phyloP scores from a whole-genome alignment of 148 eudicot species.

The Mesembryanthemum crystallinum region DNA sequence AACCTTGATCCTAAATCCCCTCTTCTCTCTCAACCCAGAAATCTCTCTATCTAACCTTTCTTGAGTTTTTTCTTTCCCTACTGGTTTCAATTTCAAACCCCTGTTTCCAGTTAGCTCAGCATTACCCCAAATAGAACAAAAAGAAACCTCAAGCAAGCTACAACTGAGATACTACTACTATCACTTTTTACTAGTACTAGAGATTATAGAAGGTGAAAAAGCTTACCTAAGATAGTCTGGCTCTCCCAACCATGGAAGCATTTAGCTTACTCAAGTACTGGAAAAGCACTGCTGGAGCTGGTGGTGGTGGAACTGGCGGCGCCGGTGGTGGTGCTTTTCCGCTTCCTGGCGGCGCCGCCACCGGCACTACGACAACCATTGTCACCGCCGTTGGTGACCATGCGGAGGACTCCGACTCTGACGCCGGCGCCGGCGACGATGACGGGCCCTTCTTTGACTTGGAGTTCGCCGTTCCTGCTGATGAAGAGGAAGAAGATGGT shows the following conservation, averaged over 20 bases:
- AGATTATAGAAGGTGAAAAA: neutral
- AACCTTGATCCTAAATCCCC: no score
- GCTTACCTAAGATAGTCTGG: conserved; percentile 41
- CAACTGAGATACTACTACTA: neutral
- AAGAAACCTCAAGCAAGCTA: neutral
- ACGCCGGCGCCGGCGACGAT: conserved; percentile 23
- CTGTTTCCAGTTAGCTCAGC: no score
- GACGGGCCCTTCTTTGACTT: conserved; percentile 82
- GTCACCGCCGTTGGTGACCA: conserved; percentile 25
- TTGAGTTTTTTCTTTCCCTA: no score
- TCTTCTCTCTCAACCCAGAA: no score
- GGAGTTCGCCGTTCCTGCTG: conserved; percentile 53
- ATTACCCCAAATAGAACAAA: neutral
- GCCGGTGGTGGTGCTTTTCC: neutral
- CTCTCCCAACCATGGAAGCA: conserved; percentile 85
- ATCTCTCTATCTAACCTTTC: no score
- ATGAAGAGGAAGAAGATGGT: conserved; percentile 14
- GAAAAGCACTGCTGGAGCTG: conserved; percentile 34
- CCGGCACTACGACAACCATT: conserved; percentile 22
- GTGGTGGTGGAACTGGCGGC: neutral
- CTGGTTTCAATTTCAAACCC: no score
- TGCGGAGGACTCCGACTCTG: conserved; percentile 22
- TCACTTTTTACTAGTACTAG: neutral
- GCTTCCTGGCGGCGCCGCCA: conserved; percentile 4
- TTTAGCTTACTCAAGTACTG: conserved; percentile 80